Conservation (phyloP, 192 early-diverging fungal species). For the Allomyces javanicus region DNA sequence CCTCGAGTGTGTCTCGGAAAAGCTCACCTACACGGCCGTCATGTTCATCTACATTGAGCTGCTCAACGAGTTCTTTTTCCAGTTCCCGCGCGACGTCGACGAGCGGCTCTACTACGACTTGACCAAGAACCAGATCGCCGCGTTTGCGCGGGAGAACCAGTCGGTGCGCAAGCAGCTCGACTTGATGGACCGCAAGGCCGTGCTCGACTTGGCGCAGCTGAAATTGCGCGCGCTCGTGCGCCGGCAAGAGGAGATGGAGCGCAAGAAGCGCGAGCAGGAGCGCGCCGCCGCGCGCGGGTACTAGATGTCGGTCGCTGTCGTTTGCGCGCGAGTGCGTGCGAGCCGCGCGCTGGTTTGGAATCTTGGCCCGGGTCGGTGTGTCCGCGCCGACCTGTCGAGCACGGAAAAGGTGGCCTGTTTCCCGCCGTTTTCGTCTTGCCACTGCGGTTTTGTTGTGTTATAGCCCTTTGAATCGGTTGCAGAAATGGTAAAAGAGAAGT, state of each 20-base stretch:
- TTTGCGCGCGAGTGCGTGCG: too few species aligned
- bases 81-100: conserved; percentile 88
- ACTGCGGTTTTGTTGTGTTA: too few species aligned
- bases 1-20: conserved; percentile 77
- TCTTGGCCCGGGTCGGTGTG: too few species aligned
- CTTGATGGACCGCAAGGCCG: conserved; percentile 61
- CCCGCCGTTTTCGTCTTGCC: too few species aligned
- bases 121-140: conserved; percentile 50
- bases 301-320: too few species aligned
- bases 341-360: too few species aligned
- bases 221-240: not conserved
- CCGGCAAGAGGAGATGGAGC: not conserved
- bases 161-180: conserved; percentile 61
- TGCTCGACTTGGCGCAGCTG: conserved; percentile 37
- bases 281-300: not conserved
- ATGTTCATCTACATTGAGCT: conserved; percentile 98
- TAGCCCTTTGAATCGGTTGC: too few species aligned
- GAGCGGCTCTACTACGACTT: conserved; percentile 75
- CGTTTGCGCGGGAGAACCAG: conserved; percentile 83
- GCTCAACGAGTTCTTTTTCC: conserved; percentile 95
- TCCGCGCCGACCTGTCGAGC: too few species aligned
- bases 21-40: conserved; percentile 82
- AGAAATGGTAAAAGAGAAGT: too few species aligned
- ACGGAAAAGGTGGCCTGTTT: too few species aligned
- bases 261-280: not conserved